Evolutionary conservation across 148 eudicot species (phyloP).

Genomic region (Rhododendron ovatum): DNA sequence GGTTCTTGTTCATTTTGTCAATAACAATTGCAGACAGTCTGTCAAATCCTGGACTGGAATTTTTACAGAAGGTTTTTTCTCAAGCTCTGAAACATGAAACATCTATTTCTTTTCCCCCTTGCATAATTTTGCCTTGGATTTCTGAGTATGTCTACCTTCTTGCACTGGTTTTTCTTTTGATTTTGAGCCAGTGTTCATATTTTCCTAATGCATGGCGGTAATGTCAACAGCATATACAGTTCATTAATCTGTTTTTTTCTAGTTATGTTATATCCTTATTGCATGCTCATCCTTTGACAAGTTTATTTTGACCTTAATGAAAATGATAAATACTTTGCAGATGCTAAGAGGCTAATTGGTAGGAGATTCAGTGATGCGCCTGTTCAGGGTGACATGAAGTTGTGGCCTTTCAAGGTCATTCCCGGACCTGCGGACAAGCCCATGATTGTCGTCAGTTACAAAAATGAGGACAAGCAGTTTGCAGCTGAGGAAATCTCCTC

Average conservation of each 20-base stretch:
- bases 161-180: background rate
- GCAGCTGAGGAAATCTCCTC: background rate
- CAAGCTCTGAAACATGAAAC: background rate
- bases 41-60: background rate
- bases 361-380: slow-evolving; percentile 42
- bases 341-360: slow-evolving; percentile 44
- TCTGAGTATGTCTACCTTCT: background rate
- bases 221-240: background rate
- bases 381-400: slow-evolving; percentile 37
- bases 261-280: background rate
- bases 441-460: slow-evolving; percentile 36
- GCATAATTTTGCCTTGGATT: background rate
- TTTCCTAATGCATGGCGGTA: background rate
- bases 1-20: background rate
- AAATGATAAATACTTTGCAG: slow-evolving; percentile 7
- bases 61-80: background rate
- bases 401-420: slow-evolving; percentile 31
- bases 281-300: background rate
- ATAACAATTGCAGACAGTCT: background rate
- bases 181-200: background rate
- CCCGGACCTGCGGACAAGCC: slow-evolving; percentile 37
- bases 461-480: slow-evolving; percentile 33
- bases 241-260: background rate
- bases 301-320: background rate
- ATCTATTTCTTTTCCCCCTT: background rate